These are phyloP conservation scores for Globisporangium radiosum DNA, from an alignment of 352 stramenopile genomes.

Conservation along the genomic window DNA sequence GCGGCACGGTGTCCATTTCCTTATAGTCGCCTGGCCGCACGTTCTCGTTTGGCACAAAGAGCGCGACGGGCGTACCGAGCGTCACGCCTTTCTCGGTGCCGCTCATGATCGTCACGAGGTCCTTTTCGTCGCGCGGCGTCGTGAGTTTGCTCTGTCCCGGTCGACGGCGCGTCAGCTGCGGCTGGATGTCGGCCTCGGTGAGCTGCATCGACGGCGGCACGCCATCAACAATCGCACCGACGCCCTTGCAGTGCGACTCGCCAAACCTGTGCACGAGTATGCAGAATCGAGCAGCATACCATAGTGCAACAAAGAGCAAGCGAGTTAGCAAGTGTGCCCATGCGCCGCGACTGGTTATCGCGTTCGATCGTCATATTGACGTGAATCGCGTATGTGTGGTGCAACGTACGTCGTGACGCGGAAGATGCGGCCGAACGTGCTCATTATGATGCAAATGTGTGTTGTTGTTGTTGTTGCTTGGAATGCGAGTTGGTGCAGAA, in stretches of 20 bases:
- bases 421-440: constrained; percentile 96
- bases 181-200: constrained; percentile 94
- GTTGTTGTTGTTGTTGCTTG: not conserved
- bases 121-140: constrained; percentile 96
- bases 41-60: constrained; percentile 98
- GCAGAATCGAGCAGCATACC: not conserved
- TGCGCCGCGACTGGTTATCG: too few relatives aligned
- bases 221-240: constrained; percentile 96
- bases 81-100: constrained; percentile 92
- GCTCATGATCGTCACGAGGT: constrained; percentile 96
- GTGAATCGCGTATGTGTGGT: not conserved
- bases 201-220: constrained; percentile 95
- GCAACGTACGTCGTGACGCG: constrained; percentile 91
- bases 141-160: constrained; percentile 98
- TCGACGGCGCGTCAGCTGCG: constrained; percentile 94
- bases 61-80: constrained; percentile 94
- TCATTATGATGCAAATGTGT: constrained; percentile 37
- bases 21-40: constrained; percentile 95
- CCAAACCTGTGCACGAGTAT: constrained; percentile 71
- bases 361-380: not conserved
- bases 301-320: not conserved
- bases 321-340: too few relatives aligned
- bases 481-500: too few relatives aligned
- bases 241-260: constrained; percentile 97
- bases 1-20: constrained; percentile 91